Conservation (phyloP, 805 yeast genomes). For the Blastobotrys americana region DNA sequence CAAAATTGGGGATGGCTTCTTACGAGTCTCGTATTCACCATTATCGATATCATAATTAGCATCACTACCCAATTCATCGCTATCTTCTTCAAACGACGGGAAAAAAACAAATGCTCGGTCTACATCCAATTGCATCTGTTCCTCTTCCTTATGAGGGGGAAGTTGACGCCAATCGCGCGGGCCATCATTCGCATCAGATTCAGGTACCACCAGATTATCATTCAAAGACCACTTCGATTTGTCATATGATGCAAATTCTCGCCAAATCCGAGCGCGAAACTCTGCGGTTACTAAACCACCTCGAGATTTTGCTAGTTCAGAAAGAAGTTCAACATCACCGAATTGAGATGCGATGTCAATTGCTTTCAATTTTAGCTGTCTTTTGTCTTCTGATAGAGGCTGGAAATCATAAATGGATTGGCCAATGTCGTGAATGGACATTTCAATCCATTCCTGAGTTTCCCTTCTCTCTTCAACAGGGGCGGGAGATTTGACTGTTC, state of each 20-base stretch:
- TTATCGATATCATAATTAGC: no score
- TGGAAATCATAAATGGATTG: conserved; percentile 40
- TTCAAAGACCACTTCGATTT: no score
- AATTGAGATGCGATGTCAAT: conserved; percentile 33
- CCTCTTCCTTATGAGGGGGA: conserved; percentile 59
- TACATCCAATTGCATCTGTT: conserved; percentile 74
- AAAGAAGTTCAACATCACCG: conserved; percentile 27
- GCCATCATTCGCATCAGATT: conserved; percentile 20
- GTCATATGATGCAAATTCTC: no score
- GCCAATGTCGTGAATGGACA: conserved; percentile 42
- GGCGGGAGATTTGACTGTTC: no score
- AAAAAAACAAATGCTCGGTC: conserved; percentile 55
- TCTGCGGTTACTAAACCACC: conserved; percentile 42
- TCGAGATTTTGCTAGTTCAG: conserved; percentile 36
- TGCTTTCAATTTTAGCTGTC: conserved; percentile 29
- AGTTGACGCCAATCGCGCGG: neutral
- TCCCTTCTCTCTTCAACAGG: no score
- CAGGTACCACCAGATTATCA: conserved; percentile 17
- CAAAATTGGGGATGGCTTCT: neutral
- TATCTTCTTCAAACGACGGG: conserved; percentile 25
- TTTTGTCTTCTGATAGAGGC: conserved; percentile 37
- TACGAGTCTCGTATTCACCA: conserved; percentile 1
- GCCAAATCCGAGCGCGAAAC: conserved; percentile 45
- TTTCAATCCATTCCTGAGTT: conserved; percentile 52
- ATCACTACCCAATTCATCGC: no score